Evolutionary conservation across 2,329 filamentous ascomycete genomes (phyloP).

Genomic region (Neonectria sp.): DNA sequence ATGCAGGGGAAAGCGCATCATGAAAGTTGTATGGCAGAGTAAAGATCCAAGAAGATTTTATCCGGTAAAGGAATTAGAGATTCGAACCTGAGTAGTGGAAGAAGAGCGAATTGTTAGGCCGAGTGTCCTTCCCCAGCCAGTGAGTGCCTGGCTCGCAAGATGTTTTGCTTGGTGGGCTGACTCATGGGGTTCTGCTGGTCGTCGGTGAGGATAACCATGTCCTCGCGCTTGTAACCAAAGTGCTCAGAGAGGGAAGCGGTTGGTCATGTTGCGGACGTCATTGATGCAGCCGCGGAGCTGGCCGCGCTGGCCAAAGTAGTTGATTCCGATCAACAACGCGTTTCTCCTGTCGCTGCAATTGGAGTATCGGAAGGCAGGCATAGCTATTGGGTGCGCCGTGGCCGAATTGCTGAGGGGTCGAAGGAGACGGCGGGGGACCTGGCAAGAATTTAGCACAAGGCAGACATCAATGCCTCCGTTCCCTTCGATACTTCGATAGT

Average conservation of each 20-base stretch:
- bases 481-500: too few species aligned
- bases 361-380: slow-evolving; percentile 91
- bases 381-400: slow-evolving; percentile 87
- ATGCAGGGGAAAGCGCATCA: slow-evolving; percentile 24
- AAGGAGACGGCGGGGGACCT: too few species aligned
- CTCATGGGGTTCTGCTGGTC: slow-evolving; percentile 98
- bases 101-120: slow-evolving; percentile 94
- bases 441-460: too few species aligned
- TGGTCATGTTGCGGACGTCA: slow-evolving; percentile 97
- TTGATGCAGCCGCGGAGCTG: slow-evolving; percentile 96
- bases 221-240: slow-evolving; percentile 93
- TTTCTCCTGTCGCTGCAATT: slow-evolving; percentile 91
- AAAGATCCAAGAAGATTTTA: slow-evolving; percentile 10
- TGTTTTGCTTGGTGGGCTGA: slow-evolving; percentile 96
- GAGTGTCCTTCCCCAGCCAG: slow-evolving; percentile 95
- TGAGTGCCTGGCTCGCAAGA: slow-evolving; percentile 96
- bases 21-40: slow-evolving; percentile 19
- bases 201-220: slow-evolving; percentile 97
- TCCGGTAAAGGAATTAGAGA: too few species aligned
- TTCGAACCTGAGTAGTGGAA: slow-evolving; percentile 97
- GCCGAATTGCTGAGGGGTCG: slow-evolving; percentile 82
- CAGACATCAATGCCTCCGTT: too few species aligned
- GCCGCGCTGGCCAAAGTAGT: slow-evolving; percentile 94
- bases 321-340: slow-evolving; percentile 93
- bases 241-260: slow-evolving; percentile 89